These are phyloP conservation scores for Lentinula guzmanii DNA, from an alignment of 768 basidiomycete genomes.

Conservation along the genomic window DNA sequence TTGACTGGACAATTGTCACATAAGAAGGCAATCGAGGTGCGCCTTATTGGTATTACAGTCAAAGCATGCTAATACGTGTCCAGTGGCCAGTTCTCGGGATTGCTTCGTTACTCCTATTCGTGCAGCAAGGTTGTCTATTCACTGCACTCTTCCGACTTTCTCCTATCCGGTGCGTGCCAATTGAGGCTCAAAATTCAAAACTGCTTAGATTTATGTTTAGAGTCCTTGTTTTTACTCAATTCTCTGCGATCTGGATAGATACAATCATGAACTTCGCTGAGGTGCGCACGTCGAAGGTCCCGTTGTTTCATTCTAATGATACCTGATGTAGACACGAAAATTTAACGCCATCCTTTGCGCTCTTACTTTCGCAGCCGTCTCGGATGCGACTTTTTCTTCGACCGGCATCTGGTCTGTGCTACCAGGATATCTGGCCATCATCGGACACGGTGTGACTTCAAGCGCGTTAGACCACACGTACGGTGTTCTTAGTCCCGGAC, in stretches of 20 bases:
- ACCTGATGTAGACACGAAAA: not conserved
- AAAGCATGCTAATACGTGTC: not conserved
- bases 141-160: constrained; percentile 65
- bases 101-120: constrained; percentile 59
- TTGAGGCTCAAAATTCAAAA: not conserved
- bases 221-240: constrained; percentile 64
- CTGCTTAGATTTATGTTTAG: constrained; percentile 26
- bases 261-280: constrained; percentile 42
- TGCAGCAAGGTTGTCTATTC: constrained; percentile 64
- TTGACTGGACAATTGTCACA: constrained; percentile 47
- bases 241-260: constrained; percentile 62
- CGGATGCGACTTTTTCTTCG: constrained; percentile 44
- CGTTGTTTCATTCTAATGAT: not conserved
- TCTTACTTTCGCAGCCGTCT: constrained; percentile 48
- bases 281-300: constrained; percentile 25
- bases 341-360: constrained; percentile 31
- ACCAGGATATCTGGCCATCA: constrained; percentile 64
- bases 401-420: constrained; percentile 35
- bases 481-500: constrained; percentile 47
- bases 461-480: constrained; percentile 60
- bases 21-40: constrained; percentile 55
- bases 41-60: constrained; percentile 10
- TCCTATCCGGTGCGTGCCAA: constrained; percentile 50
- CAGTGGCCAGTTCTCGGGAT: constrained; percentile 71
- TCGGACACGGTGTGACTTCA: constrained; percentile 53